Percentiles rank a stretch among this genome's conserved stretches.
phyloP scores from a whole-genome alignment of 2,329 filamentous ascomycete genomes.

The Mycocentrospora acerina region DNA sequence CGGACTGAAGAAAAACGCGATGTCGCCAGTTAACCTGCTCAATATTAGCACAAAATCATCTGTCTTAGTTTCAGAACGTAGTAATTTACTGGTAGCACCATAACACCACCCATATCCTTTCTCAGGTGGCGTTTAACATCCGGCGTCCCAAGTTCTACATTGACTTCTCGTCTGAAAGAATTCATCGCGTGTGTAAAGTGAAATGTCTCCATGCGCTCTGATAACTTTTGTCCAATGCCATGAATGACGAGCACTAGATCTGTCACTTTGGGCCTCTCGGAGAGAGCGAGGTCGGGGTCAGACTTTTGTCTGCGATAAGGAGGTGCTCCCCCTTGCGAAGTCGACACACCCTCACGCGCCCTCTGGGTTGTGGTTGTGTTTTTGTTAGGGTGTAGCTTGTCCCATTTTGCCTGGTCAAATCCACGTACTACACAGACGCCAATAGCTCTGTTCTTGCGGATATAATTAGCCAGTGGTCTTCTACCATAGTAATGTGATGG shows the following conservation, averaged over 20 bases:
- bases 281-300: conserved; percentile 63
- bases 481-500: conserved; percentile 85
- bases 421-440: conserved; percentile 87
- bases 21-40: conserved; percentile 81
- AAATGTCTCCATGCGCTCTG: conserved; percentile 91
- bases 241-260: conserved; percentile 91
- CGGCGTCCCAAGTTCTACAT: conserved; percentile 75
- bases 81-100: conserved; percentile 71
- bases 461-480: conserved; percentile 74
- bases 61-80: not conserved
- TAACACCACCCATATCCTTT: conserved; percentile 79
- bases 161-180: conserved; percentile 80
- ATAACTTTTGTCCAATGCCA: conserved; percentile 94
- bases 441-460: conserved; percentile 78
- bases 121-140: conserved; percentile 75
- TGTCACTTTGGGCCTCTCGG: conserved; percentile 70
- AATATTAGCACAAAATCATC: conserved; percentile 11
- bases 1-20: conserved; percentile 83
- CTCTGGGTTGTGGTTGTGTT: conserved; percentile 43
- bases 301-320: conserved; percentile 41
- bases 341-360: conserved; percentile 49
- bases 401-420: conserved; percentile 78
- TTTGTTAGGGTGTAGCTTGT: conserved; percentile 64
- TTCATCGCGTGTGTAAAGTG: conserved; percentile 98
- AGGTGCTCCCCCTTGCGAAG: conserved; percentile 47